Base-by-base conservation (phyloP, 2,329 filamentous ascomycete genomes). In the Microascus cirrosus region DNA sequence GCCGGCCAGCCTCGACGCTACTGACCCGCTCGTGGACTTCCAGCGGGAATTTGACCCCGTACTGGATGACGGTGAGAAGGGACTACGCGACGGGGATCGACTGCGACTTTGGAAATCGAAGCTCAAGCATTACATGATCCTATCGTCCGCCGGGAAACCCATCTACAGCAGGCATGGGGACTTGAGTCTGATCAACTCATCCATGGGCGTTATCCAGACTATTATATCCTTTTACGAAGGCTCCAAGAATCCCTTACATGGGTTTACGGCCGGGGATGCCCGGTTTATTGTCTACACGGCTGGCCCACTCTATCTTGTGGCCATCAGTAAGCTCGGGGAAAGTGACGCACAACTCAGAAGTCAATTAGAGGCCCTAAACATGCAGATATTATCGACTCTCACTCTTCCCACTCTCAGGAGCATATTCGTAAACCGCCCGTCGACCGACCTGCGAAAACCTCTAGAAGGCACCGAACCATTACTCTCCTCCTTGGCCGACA, bases 161-260 rank as follows among this genome's bases (percentile, higher is more conserved):
- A 95, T 99, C 54, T 99, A 93, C 78, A 97, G 91, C 66, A 83
- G 95, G 54, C 93, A 99, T 68, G 94, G 95, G 48, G 90, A 96
- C 64, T 81, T 95, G 63, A 85, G 87, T 58, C 76, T 97, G 51
- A 90, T 97, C 68, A 96, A 95, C 65, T 88, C 89, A 55, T 96
- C 94, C 65, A 93, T 97, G 69, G 94, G 94, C 48, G 87, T 99
- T 20, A 86, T 96, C 1, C 94, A 97, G 69, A 99, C 94, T 51
- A 93, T 99, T 64, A 96, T 99, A 61, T 97, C 94, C 1, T 96
- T 96, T 69, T 97, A 95, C 67, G 87, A 96, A 68, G 85, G 85
- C 53, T 82, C 86, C 10, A 81, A 87, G 58, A 89, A 96, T 67
- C 83, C 82, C 0, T 77, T 99, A 12, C 82, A 83, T 62, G 87